Evolutionary conservation across 768 basidiomycete genomes (phyloP).

Genomic region (Paxillus involutus): DNA sequence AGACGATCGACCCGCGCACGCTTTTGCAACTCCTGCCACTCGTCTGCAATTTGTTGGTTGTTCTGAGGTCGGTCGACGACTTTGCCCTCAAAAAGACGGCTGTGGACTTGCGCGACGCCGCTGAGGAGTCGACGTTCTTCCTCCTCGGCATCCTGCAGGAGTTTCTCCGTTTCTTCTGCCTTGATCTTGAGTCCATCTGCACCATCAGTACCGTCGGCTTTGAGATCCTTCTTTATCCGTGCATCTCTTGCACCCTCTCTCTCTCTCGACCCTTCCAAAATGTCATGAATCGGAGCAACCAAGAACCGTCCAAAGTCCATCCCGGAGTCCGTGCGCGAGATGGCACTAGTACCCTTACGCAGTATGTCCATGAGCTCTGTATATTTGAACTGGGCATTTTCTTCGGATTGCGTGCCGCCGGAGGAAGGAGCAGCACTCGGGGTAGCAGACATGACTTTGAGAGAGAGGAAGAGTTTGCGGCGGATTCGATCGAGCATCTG

Average conservation of each 20-base stretch:
- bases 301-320: constrained; percentile 45
- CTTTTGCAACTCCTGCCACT: constrained; percentile 49
- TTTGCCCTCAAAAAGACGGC: constrained; percentile 57
- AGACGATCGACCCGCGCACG: constrained; percentile 41
- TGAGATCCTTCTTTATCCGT: constrained; percentile 44
- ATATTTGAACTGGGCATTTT: constrained; percentile 33
- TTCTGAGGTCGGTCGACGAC: constrained; percentile 33
- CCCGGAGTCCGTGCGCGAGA: constrained; percentile 39
- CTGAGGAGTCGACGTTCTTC: constrained; percentile 51
- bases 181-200: constrained; percentile 6
- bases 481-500: constrained; percentile 73
- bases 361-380: constrained; percentile 56
- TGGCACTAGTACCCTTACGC: constrained; percentile 56
- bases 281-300: constrained; percentile 40
- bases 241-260: constrained; percentile 43
- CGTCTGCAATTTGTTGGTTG: constrained; percentile 43
- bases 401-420: constrained; percentile 19
- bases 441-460: constrained; percentile 58
- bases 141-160: constrained; percentile 47
- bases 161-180: constrained; percentile 23
- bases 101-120: constrained; percentile 59
- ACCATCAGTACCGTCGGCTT: constrained; percentile 3
- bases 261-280: constrained; percentile 45
- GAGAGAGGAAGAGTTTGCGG: constrained; percentile 65
- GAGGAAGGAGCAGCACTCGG: constrained; percentile 14